Percentiles rank a stretch among this genome's conserved stretches.
These are phyloP conservation scores for Zymoseptoria brevis DNA, from an alignment of 2,329 filamentous ascomycete genomes.

Conservation along the genomic window DNA sequence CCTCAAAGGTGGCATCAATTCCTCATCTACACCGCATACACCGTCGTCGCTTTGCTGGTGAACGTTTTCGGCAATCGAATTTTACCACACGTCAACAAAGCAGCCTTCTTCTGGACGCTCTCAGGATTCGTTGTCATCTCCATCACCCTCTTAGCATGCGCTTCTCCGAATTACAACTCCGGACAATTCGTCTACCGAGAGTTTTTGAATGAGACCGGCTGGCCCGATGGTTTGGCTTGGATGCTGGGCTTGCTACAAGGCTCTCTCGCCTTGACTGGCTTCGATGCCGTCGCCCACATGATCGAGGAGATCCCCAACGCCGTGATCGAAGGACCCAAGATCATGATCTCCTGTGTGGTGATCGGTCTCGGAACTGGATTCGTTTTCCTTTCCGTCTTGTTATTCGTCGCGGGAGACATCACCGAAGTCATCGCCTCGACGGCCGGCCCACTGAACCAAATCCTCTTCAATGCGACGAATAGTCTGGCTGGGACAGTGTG, in stretches of 20 bases:
- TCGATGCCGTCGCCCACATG: slow-evolving; percentile 48
- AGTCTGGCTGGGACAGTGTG: slow-evolving; percentile 29
- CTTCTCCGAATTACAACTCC: slow-evolving; percentile 56
- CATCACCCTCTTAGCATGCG: slow-evolving; percentile 59
- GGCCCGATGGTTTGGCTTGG: slow-evolving; percentile 35
- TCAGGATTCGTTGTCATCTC: slow-evolving; percentile 61
- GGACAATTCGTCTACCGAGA: slow-evolving; percentile 58
- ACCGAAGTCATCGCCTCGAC: slow-evolving; percentile 26
- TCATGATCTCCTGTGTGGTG: slow-evolving; percentile 31
- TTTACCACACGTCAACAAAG: slow-evolving; percentile 59
- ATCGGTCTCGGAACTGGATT: slow-evolving; percentile 32
- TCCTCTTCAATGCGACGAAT: slow-evolving; percentile 30
- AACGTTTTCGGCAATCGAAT: slow-evolving; percentile 57
- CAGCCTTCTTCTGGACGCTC: slow-evolving; percentile 64
- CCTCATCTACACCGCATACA: slow-evolving; percentile 61
- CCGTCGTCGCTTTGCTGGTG: slow-evolving; percentile 52
- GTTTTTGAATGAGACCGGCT: slow-evolving; percentile 53
- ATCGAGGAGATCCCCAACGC: slow-evolving; percentile 32
- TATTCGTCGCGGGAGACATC: slow-evolving; percentile 30
- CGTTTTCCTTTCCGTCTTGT: slow-evolving; percentile 30
- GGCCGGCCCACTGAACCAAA: slow-evolving; percentile 28
- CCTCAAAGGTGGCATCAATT: slow-evolving; percentile 63
- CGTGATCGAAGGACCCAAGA: slow-evolving; percentile 28
- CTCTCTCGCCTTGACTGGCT: slow-evolving; percentile 37
- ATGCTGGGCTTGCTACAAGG: slow-evolving; percentile 37